Conservation (phyloP, 805 yeast species). For the Metschnikowia lunata region DNA sequence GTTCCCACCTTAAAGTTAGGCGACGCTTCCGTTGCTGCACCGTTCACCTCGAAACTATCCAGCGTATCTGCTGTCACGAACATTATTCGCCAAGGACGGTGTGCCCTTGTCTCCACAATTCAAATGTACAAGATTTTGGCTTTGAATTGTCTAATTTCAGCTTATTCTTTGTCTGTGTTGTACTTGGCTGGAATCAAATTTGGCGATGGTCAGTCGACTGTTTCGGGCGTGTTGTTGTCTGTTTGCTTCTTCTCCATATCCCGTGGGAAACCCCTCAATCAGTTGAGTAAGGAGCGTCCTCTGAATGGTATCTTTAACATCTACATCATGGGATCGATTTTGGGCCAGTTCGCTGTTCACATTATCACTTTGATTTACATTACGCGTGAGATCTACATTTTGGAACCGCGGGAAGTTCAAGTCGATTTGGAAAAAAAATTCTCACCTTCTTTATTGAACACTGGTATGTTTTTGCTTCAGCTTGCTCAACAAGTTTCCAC, state of each 20-base stretch:
- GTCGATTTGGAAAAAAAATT: too few species aligned
- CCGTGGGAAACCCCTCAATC: slow-evolving; percentile 85
- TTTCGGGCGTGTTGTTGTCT: slow-evolving; percentile 86
- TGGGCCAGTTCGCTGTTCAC: too few species aligned
- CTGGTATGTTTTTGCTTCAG: slow-evolving; percentile 92
- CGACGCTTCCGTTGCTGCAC: slow-evolving; percentile 99
- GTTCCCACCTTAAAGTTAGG: slow-evolving; percentile 93
- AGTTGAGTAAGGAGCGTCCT: slow-evolving; percentile 89
- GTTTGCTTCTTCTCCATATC: slow-evolving; percentile 95
- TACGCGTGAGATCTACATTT: too few species aligned
- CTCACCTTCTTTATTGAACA: slow-evolving; percentile 85
- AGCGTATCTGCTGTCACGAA: slow-evolving; percentile 90
- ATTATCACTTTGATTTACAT: too few species aligned
- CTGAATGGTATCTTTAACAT: slow-evolving; percentile 96
- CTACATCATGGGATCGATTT: too few species aligned
- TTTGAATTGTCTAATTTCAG: slow-evolving; percentile 92
- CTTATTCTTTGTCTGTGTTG: slow-evolving; percentile 89
- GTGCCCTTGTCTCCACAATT: slow-evolving; percentile 94
- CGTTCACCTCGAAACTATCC: slow-evolving; percentile 91
- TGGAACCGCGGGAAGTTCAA: too few species aligned
- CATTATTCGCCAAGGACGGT: slow-evolving; percentile 95
- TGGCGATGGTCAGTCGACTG: slow-evolving; percentile 97
- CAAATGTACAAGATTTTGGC: slow-evolving; percentile 99
- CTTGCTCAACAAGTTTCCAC: slow-evolving; percentile 96
- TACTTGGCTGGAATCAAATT: slow-evolving; percentile 96